phyloP scores from a whole-genome alignment of 768 basidiomycete genomes.

The Pisolithus sp. region DNA sequence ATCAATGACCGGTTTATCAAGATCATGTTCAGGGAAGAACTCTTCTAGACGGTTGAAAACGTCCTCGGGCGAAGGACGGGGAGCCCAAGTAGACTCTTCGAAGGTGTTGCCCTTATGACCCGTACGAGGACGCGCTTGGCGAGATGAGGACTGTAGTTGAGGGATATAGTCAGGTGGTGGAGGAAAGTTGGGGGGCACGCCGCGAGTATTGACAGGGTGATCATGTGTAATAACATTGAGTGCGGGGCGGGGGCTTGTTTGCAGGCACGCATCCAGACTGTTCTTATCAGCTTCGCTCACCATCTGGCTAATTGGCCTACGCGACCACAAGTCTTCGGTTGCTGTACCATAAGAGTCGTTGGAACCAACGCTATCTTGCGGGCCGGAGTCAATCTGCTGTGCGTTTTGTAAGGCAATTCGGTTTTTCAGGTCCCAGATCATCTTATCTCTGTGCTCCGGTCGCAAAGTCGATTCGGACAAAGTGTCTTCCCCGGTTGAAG shows the following conservation, averaged over 20 bases:
- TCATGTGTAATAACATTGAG: constrained; percentile 26
- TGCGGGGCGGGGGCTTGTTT: constrained; percentile 20
- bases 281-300: constrained; percentile 13
- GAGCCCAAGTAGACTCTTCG: constrained; percentile 76
- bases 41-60: constrained; percentile 89
- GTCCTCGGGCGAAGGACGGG: constrained; percentile 86
- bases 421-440: constrained; percentile 24
- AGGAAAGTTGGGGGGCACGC: constrained; percentile 14
- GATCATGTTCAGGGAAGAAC: constrained; percentile 94
- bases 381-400: constrained; percentile 12
- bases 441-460: constrained; percentile 26
- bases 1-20: constrained; percentile 94
- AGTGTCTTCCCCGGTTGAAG: constrained; percentile 27
- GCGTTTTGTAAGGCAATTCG: constrained; percentile 12
- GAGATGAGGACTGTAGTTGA: constrained; percentile 10
- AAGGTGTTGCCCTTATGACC: constrained; percentile 47
- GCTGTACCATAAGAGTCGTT: constrained; percentile 26
- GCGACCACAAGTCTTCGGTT: constrained; percentile 27
- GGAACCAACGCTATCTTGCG: constrained; percentile 15
- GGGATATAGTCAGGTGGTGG: constrained; percentile 13
- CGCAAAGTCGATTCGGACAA: constrained; percentile 28
- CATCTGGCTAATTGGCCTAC: constrained; percentile 25
- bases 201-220: constrained; percentile 10
- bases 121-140: constrained; percentile 24
- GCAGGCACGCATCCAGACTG: constrained; percentile 11